phyloP scores from a whole-genome alignment of 345 rosid species.

The Gossypium australe region DNA sequence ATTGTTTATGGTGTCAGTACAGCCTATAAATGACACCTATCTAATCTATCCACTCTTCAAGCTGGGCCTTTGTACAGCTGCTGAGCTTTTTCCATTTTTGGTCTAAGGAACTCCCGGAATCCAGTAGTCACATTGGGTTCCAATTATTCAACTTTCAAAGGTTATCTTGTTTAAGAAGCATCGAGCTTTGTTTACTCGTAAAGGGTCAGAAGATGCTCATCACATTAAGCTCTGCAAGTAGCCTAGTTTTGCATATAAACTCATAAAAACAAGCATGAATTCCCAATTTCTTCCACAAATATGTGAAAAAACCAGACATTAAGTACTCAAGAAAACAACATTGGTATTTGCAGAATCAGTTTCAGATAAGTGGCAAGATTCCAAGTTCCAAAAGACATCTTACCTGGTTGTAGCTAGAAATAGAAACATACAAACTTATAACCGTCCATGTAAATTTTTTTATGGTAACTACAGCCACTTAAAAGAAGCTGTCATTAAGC shows the following conservation, averaged over 20 bases:
- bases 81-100: not conserved
- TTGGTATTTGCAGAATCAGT: not conserved
- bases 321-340: not conserved
- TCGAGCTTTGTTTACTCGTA: not conserved
- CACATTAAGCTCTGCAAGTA: not conserved
- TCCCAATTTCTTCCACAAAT: not conserved
- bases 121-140: not conserved
- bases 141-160: not conserved
- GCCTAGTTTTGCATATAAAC: not conserved
- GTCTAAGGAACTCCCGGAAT: not conserved
- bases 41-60: not conserved
- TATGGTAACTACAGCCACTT: not conserved
- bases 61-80: not conserved
- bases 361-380: not conserved
- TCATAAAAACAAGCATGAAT: not conserved
- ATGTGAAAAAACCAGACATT: too few species aligned
- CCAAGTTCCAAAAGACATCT: not conserved
- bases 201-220: not conserved
- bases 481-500: conserved; percentile 25
- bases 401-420: not conserved
- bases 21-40: conserved; percentile 5
- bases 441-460: conserved; percentile 2
- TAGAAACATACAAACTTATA: conserved; percentile 7
- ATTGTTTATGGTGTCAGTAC: conserved; percentile 3
- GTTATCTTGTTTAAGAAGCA: not conserved